Evolutionary conservation across 805 yeast species (phyloP).

Genomic region (Kuraishia borneana): DNA sequence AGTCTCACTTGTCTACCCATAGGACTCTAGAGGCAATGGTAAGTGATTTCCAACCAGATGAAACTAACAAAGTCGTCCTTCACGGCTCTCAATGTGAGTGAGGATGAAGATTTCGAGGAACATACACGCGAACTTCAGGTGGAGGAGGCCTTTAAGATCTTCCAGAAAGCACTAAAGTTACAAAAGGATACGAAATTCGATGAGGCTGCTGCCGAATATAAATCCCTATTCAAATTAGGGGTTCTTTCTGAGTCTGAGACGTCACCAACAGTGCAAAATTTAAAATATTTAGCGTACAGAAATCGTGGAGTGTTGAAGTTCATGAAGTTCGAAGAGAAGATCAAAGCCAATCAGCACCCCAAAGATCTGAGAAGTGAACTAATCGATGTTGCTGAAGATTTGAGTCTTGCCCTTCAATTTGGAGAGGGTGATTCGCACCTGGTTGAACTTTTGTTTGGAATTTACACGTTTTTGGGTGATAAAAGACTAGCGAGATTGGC

Average conservation of each 20-base stretch:
- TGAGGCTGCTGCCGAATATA: slow-evolving; percentile 45
- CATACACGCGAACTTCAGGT: slow-evolving; percentile 86
- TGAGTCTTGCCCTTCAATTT: slow-evolving; percentile 52
- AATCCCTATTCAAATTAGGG: slow-evolving; percentile 54
- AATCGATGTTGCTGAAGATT: slow-evolving; percentile 39
- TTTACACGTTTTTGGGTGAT: slow-evolving; percentile 38
- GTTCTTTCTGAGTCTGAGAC: slow-evolving; percentile 38
- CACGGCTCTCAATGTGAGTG: slow-evolving; percentile 68
- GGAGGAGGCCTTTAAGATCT: slow-evolving; percentile 73
- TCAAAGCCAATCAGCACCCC: slow-evolving; percentile 9
- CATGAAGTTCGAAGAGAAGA: slow-evolving; percentile 23
- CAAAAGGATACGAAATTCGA: slow-evolving; percentile 41
- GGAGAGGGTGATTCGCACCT: slow-evolving; percentile 56
- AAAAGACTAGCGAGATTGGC: slow-evolving; percentile 40
- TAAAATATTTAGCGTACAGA: slow-evolving; percentile 69
- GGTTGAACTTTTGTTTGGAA: slow-evolving; percentile 34
- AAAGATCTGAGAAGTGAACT: slow-evolving; percentile 9
- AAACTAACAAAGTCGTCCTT: slow-evolving; percentile 41
- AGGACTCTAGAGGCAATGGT: neutral
- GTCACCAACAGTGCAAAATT: slow-evolving; percentile 61
- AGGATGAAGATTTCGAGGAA: slow-evolving; percentile 79
- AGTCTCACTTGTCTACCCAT: too few species aligned
- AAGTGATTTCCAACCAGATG: neutral
- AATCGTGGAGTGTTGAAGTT: slow-evolving; percentile 72
- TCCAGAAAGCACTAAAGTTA: slow-evolving; percentile 54